Conservation (phyloP, 305 asterid genomes). For the Rubia occidens region DNA sequence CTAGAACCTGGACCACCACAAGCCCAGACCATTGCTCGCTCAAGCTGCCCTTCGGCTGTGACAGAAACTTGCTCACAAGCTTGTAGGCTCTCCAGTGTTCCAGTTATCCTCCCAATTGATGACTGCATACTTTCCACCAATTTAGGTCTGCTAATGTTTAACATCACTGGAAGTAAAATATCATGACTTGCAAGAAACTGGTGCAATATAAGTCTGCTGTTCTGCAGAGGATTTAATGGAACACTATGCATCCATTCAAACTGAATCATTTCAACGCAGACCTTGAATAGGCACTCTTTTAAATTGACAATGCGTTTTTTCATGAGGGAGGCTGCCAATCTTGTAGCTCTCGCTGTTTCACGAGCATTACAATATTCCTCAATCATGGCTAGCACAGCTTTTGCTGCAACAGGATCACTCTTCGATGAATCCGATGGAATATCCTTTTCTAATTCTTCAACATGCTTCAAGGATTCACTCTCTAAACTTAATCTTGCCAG, state of each 20-base stretch:
- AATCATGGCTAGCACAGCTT: constrained; percentile 62
- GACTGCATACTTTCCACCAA: constrained; percentile 67
- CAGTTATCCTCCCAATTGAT: constrained; percentile 64
- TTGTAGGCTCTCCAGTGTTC: constrained; percentile 70
- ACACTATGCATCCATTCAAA: constrained; percentile 90
- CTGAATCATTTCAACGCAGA: constrained; percentile 75
- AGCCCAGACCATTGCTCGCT: constrained; percentile 99
- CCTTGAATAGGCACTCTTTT: constrained; percentile 67
- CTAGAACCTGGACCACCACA: constrained; percentile 85
- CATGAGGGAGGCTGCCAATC: constrained; percentile 74
- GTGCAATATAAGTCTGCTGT: constrained; percentile 45
- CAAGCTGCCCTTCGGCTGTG: constrained; percentile 93
- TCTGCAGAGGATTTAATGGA: constrained; percentile 52
- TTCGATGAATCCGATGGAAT: constrained; percentile 32
- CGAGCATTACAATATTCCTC: constrained; percentile 89
- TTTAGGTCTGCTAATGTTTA: constrained; percentile 66
- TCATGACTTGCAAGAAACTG: constrained; percentile 53
- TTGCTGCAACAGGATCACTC: constrained; percentile 34
- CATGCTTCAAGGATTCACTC: constrained; percentile 47
- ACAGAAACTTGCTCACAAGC: constrained; percentile 74
- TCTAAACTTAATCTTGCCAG: constrained; percentile 60
- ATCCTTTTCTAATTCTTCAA: constrained; percentile 41
- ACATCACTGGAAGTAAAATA: constrained; percentile 50
- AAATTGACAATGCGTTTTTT: constrained; percentile 71
- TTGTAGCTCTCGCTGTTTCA: constrained; percentile 84